A percentile compares a stretch with the other conserved stretches of the same genome.
These are phyloP conservation scores for Penicillium waksmanii DNA, from an alignment of 495 filamentous ascomycete genomes.

Conservation along the genomic window DNA sequence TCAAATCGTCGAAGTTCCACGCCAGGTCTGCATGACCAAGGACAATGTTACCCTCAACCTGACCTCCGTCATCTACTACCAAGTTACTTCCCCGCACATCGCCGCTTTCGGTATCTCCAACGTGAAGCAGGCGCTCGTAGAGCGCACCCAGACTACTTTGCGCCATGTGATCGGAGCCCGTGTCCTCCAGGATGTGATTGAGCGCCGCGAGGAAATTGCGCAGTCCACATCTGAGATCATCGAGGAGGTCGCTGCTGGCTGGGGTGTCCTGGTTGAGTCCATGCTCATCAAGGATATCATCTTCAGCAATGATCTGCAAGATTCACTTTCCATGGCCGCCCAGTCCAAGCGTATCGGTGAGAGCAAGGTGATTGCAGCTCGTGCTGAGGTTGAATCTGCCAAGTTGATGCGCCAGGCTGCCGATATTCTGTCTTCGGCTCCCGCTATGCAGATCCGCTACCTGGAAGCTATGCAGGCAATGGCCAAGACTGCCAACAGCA, in stretches of 20 bases:
- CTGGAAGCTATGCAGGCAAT: conserved; percentile 99
- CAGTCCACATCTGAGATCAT: conserved; percentile 96
- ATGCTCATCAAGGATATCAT: conserved; percentile 99
- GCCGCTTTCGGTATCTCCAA: conserved; percentile 96
- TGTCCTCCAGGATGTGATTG: conserved; percentile 97
- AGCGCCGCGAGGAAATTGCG: conserved; percentile 96
- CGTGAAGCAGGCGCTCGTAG: conserved; percentile 89
- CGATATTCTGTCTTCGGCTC: conserved; percentile 89
- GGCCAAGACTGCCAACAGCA: conserved; percentile 93
- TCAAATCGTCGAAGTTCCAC: conserved; percentile 95
- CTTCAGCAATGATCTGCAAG: conserved; percentile 94
- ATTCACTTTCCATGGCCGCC: conserved; percentile 99
- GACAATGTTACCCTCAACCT: conserved; percentile 95
- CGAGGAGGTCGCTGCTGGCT: conserved; percentile 89
- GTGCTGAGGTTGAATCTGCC: conserved; percentile 94
- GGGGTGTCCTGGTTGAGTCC: conserved; percentile 94
- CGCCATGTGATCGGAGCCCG: conserved; percentile 96
- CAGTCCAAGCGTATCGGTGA: conserved; percentile 97
- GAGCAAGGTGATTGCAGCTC: conserved; percentile 95
- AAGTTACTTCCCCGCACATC: conserved; percentile 93
- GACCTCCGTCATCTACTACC: conserved; percentile 99
- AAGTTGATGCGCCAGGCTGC: conserved; percentile 98
- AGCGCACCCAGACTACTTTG: conserved; percentile 97
- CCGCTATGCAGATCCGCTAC: conserved; percentile 98
- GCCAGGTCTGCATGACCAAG: conserved; percentile 99